These are phyloP conservation scores for Penicillium longicatenatum DNA, from an alignment of 495 filamentous ascomycete genomes.

Conservation along the genomic window DNA sequence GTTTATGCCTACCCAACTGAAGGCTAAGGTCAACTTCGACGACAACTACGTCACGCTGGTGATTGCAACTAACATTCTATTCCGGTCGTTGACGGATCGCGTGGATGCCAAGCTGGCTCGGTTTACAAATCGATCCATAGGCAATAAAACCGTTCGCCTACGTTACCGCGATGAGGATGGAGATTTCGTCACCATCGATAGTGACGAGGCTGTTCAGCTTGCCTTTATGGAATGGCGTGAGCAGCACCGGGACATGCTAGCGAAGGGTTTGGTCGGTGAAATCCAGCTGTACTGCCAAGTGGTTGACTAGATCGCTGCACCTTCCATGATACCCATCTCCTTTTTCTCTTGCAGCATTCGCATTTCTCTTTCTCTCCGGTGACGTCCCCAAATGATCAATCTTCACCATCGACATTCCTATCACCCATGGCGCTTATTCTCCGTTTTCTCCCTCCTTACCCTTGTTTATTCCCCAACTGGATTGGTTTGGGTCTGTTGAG, in stretches of 20 bases:
- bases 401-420: constrained; percentile 17
- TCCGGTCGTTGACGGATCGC: constrained; percentile 89
- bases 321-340: constrained; percentile 10
- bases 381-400: constrained; percentile 7
- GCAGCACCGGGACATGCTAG: constrained; percentile 62
- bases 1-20: constrained; percentile 68
- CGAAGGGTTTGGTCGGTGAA: constrained; percentile 71
- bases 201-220: constrained; percentile 91
- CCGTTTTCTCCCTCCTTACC: constrained; percentile 6
- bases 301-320: constrained; percentile 32
- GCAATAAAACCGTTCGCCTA: constrained; percentile 73
- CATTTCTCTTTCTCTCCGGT: not conserved
- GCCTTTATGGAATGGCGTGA: constrained; percentile 94
- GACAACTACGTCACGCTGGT: constrained; percentile 86
- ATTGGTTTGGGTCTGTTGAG: constrained; percentile 36
- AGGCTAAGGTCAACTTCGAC: constrained; percentile 89
- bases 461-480: constrained; percentile 26
- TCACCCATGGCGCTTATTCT: constrained; percentile 21
- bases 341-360: constrained; percentile 1
- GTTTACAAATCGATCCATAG: constrained; percentile 77
- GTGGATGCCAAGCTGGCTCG: constrained; percentile 92
- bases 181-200: constrained; percentile 89
- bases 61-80: constrained; percentile 88
- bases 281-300: constrained; percentile 76
- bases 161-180: constrained; percentile 92